Evolutionary conservation across 805 yeast genomes (phyloP), one percentile per base, ranked within the genome.

Genomic region (Monosporozyma aquatica): DNA sequence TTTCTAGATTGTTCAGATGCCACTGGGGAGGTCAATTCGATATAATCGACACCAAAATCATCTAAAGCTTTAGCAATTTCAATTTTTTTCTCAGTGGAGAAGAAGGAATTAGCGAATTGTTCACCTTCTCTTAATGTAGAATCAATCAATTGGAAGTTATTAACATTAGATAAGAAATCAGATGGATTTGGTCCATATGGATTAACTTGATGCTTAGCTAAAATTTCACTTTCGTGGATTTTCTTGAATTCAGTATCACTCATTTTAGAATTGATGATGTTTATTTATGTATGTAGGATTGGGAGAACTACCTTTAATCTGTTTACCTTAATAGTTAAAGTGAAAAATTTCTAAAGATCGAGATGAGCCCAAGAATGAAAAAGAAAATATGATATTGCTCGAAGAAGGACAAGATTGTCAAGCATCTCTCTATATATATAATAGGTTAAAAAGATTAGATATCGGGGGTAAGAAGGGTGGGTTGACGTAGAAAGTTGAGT

Each of bases 91-190:
- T 86, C 97, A 17, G 96, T 86, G 55, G 80, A 70, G 72, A 90
- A 90, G 66, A 90, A 92, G 2, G 98, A 95, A 59, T 89, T 90
- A 61, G 97, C 97, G 63, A 90, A 90, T 68, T 90, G 98, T 69
- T 90, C 98, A 64, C 98, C 98, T 68, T 90, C 98, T 71, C 98
- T 80, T 44, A 90, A 72, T 6, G 98, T 90, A 20, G 95, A 85
- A 69, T 90, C 98, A 60, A 90, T 90, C 56, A 90, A 67, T 71
- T 90, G 89, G 68, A 89, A 90, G 51, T 76, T 78, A 49, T 81
- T 73, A 29, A 90, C 97, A 61, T 90, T 90, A 22, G 96, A 86
- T 46, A 90, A 69, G 62, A 70, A 86, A 70, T 90, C 98, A 41
- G 85, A 77, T 44, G 97, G 97, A 64, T 89, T 84, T 53, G 97